Evolutionary conservation across 768 basidiomycete species (phyloP), one percentile per base, ranked within the genome.

Genomic region (Mycena galopus): DNA sequence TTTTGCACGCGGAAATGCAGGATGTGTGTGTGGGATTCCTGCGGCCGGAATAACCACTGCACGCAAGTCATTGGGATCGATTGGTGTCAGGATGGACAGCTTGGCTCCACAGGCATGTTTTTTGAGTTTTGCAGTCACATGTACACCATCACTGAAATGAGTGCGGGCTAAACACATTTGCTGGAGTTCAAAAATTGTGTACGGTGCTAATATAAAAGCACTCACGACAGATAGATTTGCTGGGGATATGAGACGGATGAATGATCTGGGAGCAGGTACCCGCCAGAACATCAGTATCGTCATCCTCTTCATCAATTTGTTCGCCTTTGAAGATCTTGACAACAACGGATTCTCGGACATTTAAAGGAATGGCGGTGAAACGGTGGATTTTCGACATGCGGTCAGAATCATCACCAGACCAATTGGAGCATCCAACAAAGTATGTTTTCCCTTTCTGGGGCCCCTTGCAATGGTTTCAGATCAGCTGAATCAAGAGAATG

Each of bases 201-300:
- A 11, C 6, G 29, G 27, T 33, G 32, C 9, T 37, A 6, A 37
- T 6, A 37, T n/a, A 37, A 23, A n/a, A 42, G 32, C 16, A 64
- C 63, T 30, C 30, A 64, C 63, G 9, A 27, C 63, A 64, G n/a
- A 32, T 23, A 27, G 51, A 51, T 14, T 50, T 50, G n/a, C 47
- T 12, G 8, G 63, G 63, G 17, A 64, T 44, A 16, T 64, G 63
- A 33, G 63, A 64, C 25, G 59, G 59, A 17, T 61, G 59, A 25
- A 61, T 42, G 39, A 61, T 61, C 27, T 8, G 7, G 4, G 59
- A 42, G 44, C 59, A 61, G 59, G 25, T 29, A 9, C 35, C 59
- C 37, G 42, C 59, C 1, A 61, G 37, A 7, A 61, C 39, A 21
- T 61, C 59, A 27, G 23, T 42, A 39, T 61, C 59, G 6, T 61